Base-by-base conservation (phyloP, 2,329 filamentous ascomycete species). In the Alternaria arborescens region DNA sequence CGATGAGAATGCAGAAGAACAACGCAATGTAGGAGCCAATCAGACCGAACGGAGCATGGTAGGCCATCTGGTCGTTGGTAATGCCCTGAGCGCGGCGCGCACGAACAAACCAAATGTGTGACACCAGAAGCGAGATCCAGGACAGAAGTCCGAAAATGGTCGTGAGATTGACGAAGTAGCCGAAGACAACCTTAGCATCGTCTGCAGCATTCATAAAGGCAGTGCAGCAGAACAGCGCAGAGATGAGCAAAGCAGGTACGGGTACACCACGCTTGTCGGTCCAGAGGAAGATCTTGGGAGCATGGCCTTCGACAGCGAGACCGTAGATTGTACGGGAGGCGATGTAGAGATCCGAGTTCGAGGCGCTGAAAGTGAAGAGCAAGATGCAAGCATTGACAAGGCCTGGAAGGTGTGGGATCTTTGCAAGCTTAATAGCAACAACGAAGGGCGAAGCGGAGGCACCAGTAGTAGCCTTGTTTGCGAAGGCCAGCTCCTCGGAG, bases 301-400 rank as follows among this genome's bases (percentile, higher is more conserved):
- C 91, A 41, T 91, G 87, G 40, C 88, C 87, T 71, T 92, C 89
- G 8, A 87, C 84, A 1, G 91, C 88, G 7, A 94, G 85, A 60
- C 89, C 90, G 77, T 91, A 91, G 55, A 93, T 84, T 7, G 88
- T 92, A 55, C 90, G 88, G 64, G 87, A 90, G 20, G 89, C 90
- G 69, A 84, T 92, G 84, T 93, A 93, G 24, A 93, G 81, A 80
- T 93, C 90, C 1, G 89, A 91, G 82, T 93, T 93, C 64, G 89
- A 86, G 14, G 91, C 91, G 12, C 88, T 90, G 79, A 93, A 91
- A 69, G 92, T 90, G 74, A 93, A 93, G 65, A 92, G 75, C 62
- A 91, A 81, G 67, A 93, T 92, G 71, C 88, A 91, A 32, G 81
- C 91, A 78, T 93, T 93, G 73, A 93, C 80, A 71, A 93, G 87